Conservation (phyloP, 225 moss, liverwort and hornwort species). For the Asterella californica region DNA sequence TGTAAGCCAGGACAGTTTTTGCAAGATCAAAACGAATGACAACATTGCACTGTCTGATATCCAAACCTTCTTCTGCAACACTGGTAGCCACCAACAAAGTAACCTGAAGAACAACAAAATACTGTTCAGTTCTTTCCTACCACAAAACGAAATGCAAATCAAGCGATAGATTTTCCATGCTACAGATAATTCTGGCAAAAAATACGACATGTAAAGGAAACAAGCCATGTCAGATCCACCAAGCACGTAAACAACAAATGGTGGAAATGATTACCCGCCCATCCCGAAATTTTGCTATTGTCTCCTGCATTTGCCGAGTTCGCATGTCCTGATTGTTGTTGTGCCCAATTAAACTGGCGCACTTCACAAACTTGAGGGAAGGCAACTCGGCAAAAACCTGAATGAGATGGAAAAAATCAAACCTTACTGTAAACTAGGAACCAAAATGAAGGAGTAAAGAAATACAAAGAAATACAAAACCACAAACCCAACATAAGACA, state of each 20-base stretch:
- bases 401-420: neutral
- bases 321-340: constrained; percentile 99
- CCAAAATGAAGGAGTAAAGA: too few species aligned
- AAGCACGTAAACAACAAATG: neutral
- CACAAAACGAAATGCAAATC: neutral
- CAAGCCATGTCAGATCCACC: neutral
- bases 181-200: too few species aligned
- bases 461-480: neutral
- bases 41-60: constrained; percentile 99
- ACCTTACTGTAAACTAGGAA: neutral
- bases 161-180: neutral
- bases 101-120: constrained; percentile 72
- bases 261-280: constrained; percentile 59
- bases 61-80: constrained; percentile 99
- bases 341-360: constrained; percentile 97
- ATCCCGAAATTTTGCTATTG: constrained; percentile 97
- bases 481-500: neutral
- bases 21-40: constrained; percentile 99
- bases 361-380: constrained; percentile 94
- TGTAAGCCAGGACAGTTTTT: constrained; percentile 97
- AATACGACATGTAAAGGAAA: constrained; percentile 2
- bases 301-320: constrained; percentile 98
- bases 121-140: neutral
- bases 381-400: constrained; percentile 99
- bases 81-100: constrained; percentile 99